Base-by-base conservation (phyloP, 352 stramenopile species). In the Pythium catenulatum region DNA sequence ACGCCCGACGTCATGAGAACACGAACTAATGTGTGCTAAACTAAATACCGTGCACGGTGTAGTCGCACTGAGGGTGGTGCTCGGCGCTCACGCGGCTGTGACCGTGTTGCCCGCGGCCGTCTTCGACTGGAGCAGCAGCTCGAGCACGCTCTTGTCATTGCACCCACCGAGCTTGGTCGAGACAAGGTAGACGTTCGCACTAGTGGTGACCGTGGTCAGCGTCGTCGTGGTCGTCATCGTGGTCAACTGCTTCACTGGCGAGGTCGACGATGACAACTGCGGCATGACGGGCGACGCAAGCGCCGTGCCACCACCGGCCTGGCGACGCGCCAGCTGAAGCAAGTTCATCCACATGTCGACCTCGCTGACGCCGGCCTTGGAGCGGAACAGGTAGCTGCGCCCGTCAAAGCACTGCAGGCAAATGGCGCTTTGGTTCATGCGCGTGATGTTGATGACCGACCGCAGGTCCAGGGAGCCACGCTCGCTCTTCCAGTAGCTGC, bases 401-500 rank as follows among this genome's bases (percentile, higher is more conserved):
- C 80, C 66, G 54, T 95, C 87, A 11, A 79, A 88, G 83, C 96
- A 96, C 79, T 96, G 91, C 34, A 97, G 39, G 41, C 93, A 94
- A 63, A 97, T 94, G 85, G 97, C 94, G 3, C 86, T 83, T 36
- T 93, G 91, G 74, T 94, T 96, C 90, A 97, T 96, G 73, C 92
- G 93, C 75, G 96, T 92, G 46, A 97, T 83, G 75, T 91, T 90
- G 1, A 89, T 86, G 32, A 97, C 92, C 25, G 90, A 92, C 27
- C 93, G 91, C 59, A 97, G 75, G 69, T 97, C 94, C n/a, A 97
- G 69, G n/a, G 93, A 87, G 9, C 94, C 94, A 43, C 94, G 92
- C n/a, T 89, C 89, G 14, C 90, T 91, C 87, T 96, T 97, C 94
- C 94, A 97, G 88, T 97, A 97, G 86, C 94, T 97, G 45, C 94